Evolutionary conservation across 331 rosid species (phyloP), one percentile per base, ranked within the genome.

Genomic region (Quercus phellos): DNA sequence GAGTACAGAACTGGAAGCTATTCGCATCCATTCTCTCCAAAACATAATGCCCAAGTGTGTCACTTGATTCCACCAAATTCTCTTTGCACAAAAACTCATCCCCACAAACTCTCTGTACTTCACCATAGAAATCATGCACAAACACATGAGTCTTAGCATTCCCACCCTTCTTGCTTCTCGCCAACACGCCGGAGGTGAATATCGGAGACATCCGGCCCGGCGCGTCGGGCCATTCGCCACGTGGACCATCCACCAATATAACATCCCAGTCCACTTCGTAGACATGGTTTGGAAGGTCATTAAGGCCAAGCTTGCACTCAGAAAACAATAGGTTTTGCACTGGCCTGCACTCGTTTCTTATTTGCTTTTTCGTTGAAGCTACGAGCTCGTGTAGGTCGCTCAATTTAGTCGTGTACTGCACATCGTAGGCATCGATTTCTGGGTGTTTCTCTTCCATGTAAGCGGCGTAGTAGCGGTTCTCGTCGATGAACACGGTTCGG

Each of bases 201-300:
- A 95, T 92, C 0, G 99, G 88, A 4, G 93, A 85, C 87, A 92
- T 93, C 32, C 99, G 59, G 0, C 99, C 97, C 0, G 99, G 99
- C 1, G 98, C 93, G 35, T 95, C 97, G 0, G 99, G 89, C 98
- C 98, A 95, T 35, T 91, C 97, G 0, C 99, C 98, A 0, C 97
- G 85, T 0, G 99, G 99, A 0, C 99, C 99, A 19, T 92, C 99
- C 42, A 95, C 89, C 74, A 95, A 4, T 6, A 95, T 92, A 8
- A 92, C 89, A 70, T 95, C 99, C 99, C 99, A 95, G 13, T 90
- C 95, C 29, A 95, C 85, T 26, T 95, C 99, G 17, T 95, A 95
- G 1, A 92, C 99, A 55, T 95, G 98, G 85, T 95, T 95, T 0
- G 99, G 99, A 17, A 95, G 92, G 55, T 95, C 99, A 43, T 95